Percentiles rank a stretch among this genome's conserved stretches.
Evolutionary conservation across 306 rosid genomes (phyloP).

Genomic region (Cucumis sativus): DNA sequence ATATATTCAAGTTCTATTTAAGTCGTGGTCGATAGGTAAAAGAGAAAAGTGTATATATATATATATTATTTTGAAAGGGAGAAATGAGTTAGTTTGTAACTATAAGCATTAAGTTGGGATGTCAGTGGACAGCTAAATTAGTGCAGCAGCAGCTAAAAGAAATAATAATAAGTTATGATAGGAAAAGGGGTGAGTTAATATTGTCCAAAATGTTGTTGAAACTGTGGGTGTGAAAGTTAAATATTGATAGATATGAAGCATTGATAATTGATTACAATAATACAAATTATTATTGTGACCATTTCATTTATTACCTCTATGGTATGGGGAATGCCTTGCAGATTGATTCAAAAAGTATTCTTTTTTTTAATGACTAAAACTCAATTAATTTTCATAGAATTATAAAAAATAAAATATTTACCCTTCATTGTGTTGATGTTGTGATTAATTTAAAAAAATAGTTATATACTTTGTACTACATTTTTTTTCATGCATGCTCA

Average conservation of each 20-base stretch:
- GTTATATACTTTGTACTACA: no score
- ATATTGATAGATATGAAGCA: not conserved
- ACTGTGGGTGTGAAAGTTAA: not conserved
- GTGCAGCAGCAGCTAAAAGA: not conserved
- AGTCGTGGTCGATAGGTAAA: no score
- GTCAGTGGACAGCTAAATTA: not conserved
- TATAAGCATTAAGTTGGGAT: not conserved
- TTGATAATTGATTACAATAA: constrained; percentile 2
- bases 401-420: no score
- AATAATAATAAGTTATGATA: not conserved
- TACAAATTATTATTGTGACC: not conserved
- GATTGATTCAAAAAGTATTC: not conserved
- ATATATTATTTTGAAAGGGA: no score
- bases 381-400: no score
- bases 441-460: no score
- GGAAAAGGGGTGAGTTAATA: not conserved
- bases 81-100: no score
- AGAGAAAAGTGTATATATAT: no score
- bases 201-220: not conserved
- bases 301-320: not conserved
- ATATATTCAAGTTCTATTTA: no score
- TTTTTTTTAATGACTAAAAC: no score
- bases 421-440: no score
- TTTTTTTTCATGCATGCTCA: no score
- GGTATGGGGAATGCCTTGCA: not conserved